Evolutionary conservation across 1,284 basidiomycete genomes (phyloP), one percentile per base, ranked within the genome.

Genomic region (Tilletia setariae): DNA sequence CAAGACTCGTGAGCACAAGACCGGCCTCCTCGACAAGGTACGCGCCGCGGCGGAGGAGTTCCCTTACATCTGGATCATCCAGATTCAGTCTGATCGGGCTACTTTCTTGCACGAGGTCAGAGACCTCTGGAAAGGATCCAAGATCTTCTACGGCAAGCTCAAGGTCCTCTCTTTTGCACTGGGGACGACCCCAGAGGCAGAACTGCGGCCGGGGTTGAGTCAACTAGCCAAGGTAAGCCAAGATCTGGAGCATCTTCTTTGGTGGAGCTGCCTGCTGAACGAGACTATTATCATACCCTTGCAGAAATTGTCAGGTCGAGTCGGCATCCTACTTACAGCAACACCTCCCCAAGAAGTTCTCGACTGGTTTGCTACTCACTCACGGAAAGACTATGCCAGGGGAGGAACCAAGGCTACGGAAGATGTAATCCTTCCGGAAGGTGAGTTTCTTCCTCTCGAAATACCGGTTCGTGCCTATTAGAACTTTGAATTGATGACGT

Each of bases 81-180:
- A 90, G 76, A 91, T 97, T 30, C 93, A 93, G 49, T 89, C 93
- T 79, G 95, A 97, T 92, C 88, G 95, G 69, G 98, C 95, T 85
- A 86, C 92, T 47, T 91, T 94, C 84, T 85, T 99, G 56, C 94
- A 98, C 86, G 94, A 93, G 72, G 92, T 98, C 56, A 88, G 95
- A 74, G 89, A 89, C 72, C 86, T 93, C 76, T 99, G 95, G 95
- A 92, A 92, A 86, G 92, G 91, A 42, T 70, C 74, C 43, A 76
- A 74, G 67, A 90, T 98, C 85, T 95, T 95, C 84, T 93, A 96
- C 85, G 95, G 93, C 46, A 88, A 91, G 79, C 90, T 91, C 74
- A 90, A 92, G 43, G 92, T 98, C 56, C 93, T 98, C 90, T 92
- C 93, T 51, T 94, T 94, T 84, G 95, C 93, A 56, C 86, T 99